Evolutionary conservation across 345 rosid genomes (phyloP).

Genomic region (Eutrema japonicum): DNA sequence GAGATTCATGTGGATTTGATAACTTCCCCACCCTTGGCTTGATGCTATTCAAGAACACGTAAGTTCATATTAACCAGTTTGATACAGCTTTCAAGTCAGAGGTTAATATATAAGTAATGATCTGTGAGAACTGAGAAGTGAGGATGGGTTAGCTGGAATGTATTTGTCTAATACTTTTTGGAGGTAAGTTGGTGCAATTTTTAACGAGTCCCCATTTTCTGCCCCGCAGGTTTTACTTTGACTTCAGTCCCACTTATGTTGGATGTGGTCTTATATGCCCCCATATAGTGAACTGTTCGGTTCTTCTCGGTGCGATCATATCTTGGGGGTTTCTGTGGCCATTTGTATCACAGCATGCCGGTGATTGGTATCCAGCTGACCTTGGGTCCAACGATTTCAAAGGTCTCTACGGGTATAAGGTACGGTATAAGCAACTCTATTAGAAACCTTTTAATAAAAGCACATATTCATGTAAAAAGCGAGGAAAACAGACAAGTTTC

Average conservation of each 20-base stretch:
- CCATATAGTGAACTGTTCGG: conserved; percentile 88
- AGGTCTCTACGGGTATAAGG: conserved; percentile 96
- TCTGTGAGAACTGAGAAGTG: conserved; percentile 11
- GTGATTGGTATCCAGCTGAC: conserved; percentile 89
- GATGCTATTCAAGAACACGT: conserved; percentile 82
- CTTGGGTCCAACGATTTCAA: conserved; percentile 79
- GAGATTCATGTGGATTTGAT: conserved; percentile 94
- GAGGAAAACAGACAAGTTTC: neutral
- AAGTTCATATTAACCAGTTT: conserved; percentile 40
- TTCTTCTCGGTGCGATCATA: conserved; percentile 84
- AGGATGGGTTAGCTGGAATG: neutral
- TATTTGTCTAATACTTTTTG: neutral
- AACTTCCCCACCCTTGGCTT: conserved; percentile 89
- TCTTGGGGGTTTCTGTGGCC: conserved; percentile 98
- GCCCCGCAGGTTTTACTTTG: conserved; percentile 77
- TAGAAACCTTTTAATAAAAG: neutral
- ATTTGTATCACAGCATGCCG: conserved; percentile 68
- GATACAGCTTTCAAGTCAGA: neutral
- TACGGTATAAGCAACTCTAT: conserved; percentile 31
- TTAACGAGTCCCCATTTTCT: neutral
- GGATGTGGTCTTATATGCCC: conserved; percentile 98
- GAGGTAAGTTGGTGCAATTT: neutral
- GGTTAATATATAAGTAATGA: neutral
- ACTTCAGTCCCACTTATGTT: conserved; percentile 92
- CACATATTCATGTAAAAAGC: conserved; percentile 6